Percentiles rank a stretch among this genome's conserved stretches.
These are phyloP conservation scores for Phytophthora sansomeana DNA, from an alignment of 352 stramenopile genomes.

Conservation along the genomic window DNA sequence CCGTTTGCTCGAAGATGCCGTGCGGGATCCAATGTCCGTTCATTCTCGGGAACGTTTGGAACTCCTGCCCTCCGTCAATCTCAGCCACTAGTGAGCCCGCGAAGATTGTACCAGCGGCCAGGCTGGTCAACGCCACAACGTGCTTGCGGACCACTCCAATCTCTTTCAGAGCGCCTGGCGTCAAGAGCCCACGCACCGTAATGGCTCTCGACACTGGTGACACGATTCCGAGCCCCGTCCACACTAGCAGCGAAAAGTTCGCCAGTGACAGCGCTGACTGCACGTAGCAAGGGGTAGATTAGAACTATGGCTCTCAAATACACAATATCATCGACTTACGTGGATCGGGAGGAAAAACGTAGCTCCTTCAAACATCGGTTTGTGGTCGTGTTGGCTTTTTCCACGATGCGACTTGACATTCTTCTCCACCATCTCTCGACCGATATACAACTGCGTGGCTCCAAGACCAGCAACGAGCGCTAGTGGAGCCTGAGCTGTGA, in stretches of 20 bases:
- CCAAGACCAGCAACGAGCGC: constrained; percentile 49
- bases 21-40: constrained; percentile 89
- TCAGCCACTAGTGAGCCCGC: constrained; percentile 87
- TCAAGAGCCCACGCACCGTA: constrained; percentile 63
- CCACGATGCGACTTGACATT: constrained; percentile 37
- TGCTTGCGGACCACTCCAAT: constrained; percentile 63
- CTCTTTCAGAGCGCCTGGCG: constrained; percentile 52
- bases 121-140: constrained; percentile 48
- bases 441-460: constrained; percentile 60
- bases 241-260: constrained; percentile 70
- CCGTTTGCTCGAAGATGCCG: constrained; percentile 64
- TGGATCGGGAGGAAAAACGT: constrained; percentile 59
- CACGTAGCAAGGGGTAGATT: not conserved
- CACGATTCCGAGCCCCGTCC: constrained; percentile 66
- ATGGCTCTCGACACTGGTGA: constrained; percentile 59
- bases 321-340: constrained; percentile 34
- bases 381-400: constrained; percentile 28
- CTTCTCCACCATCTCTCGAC: constrained; percentile 55
- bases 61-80: constrained; percentile 97
- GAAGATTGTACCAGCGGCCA: constrained; percentile 50
- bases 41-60: constrained; percentile 98
- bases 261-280: constrained; percentile 68
- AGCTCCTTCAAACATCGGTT: constrained; percentile 33
- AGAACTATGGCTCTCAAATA: too few species aligned
- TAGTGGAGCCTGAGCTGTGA: constrained; percentile 54